Evolutionary conservation across 305 asterid genomes (phyloP).

Genomic region (Fraxinus baroniana): DNA sequence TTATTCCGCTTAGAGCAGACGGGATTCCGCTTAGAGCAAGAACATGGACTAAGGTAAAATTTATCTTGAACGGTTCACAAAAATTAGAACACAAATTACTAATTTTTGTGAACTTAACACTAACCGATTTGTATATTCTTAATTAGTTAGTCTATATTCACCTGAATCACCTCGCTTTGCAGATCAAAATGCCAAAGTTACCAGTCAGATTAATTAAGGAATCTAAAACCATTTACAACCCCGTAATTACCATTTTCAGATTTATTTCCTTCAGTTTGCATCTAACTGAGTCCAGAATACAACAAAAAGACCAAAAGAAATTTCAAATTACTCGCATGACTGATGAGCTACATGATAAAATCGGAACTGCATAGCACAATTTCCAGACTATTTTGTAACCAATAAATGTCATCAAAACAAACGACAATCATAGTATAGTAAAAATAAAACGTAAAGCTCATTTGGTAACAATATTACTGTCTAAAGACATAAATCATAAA

Average conservation of each 20-base stretch:
- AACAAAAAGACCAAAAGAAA: background rate
- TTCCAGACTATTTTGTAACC: background rate
- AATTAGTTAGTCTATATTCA: background rate
- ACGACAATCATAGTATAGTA: background rate
- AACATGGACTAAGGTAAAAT: background rate
- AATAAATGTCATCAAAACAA: background rate
- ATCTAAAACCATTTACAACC: background rate
- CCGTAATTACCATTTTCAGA: constrained; percentile 7
- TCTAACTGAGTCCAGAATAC: constrained; percentile 22
- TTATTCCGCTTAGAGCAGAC: background rate
- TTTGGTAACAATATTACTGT: background rate
- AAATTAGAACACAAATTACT: background rate
- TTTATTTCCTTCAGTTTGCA: background rate
- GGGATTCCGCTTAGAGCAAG: background rate
- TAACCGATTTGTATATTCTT: background rate
- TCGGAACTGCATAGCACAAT: background rate
- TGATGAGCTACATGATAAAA: background rate
- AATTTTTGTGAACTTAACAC: background rate
- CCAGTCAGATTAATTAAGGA: background rate
- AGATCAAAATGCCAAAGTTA: background rate
- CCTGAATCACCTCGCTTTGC: background rate
- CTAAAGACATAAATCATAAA: constrained; percentile 22
- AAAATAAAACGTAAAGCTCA: background rate
- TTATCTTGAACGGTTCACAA: background rate
- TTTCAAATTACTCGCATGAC: background rate